Evolutionary conservation across 352 stramenopile species (phyloP).

Genomic region (Phytopythium sindhum): DNA sequence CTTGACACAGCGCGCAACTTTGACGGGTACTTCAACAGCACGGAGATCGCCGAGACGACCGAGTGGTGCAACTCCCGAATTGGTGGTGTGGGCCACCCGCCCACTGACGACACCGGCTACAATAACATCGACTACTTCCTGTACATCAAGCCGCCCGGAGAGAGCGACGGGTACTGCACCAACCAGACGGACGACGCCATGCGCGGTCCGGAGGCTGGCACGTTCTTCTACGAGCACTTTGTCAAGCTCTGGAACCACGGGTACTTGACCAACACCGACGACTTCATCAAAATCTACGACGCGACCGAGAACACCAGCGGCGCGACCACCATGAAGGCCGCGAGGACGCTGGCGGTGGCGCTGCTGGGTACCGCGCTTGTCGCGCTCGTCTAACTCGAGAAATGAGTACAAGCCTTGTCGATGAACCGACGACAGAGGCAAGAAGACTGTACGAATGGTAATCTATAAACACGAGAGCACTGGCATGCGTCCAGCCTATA

Average conservation of each 20-base stretch:
- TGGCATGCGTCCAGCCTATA: background rate
- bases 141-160: constrained; percentile 66
- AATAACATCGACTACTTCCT: constrained; percentile 67
- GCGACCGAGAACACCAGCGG: constrained; percentile 8
- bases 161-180: constrained; percentile 59
- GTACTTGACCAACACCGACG: constrained; percentile 30
- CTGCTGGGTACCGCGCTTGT: background rate
- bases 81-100: constrained; percentile 41
- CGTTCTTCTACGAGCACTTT: constrained; percentile 60
- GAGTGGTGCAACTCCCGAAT: constrained; percentile 58
- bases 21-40: constrained; percentile 14
- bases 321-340: background rate
- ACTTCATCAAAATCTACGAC: constrained; percentile 22
- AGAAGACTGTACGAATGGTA: background rate
- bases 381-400: background rate
- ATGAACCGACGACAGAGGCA: background rate
- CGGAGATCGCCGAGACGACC: constrained; percentile 10
- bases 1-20: constrained; percentile 43
- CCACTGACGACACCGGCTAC: constrained; percentile 41
- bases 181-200: constrained; percentile 25
- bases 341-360: background rate
- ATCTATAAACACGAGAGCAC: background rate
- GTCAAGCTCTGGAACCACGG: constrained; percentile 64
- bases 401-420: background rate
- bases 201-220: constrained; percentile 35